These are phyloP conservation scores for Leucocoprinus sp. DNA, from an alignment of 768 basidiomycete genomes.

Conservation along the genomic window DNA sequence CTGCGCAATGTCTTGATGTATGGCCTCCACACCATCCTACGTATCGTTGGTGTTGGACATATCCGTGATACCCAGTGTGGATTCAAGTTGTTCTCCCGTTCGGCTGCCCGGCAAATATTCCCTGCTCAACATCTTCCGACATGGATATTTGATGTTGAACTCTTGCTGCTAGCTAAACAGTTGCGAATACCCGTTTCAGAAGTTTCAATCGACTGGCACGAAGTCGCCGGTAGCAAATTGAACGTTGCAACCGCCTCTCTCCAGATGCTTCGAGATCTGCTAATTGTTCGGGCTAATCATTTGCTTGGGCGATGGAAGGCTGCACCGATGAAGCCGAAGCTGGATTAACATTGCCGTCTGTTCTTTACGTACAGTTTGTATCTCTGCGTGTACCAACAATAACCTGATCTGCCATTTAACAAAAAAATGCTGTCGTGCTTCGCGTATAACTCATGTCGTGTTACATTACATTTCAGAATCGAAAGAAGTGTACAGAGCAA, in stretches of 20 bases:
- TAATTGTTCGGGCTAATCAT: conserved; percentile 80
- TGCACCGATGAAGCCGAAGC: conserved; percentile 18
- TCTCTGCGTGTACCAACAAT: not conserved
- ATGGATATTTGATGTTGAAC: conserved; percentile 97
- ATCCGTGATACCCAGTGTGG: conserved; percentile 96
- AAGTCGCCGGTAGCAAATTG: conserved; percentile 89
- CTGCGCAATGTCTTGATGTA: conserved; percentile 93
- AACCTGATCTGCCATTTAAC: not conserved
- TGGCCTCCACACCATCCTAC: conserved; percentile 81
- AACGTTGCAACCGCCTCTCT: conserved; percentile 77
- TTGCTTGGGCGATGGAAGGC: conserved; percentile 68
- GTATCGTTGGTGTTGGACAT: conserved; percentile 82
- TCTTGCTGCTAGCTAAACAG: conserved; percentile 77
- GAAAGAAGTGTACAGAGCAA: no score
- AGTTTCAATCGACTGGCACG: conserved; percentile 88
- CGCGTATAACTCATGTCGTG: no score
- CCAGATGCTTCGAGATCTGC: conserved; percentile 83
- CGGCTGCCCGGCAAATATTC: conserved; percentile 76
- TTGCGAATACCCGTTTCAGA: conserved; percentile 73
- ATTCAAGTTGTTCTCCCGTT: conserved; percentile 90
- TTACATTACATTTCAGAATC: no score
- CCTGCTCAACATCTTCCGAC: conserved; percentile 79
- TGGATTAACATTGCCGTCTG: conserved; percentile 14
- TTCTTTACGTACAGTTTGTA: not conserved
- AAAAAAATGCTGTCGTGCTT: not conserved